Evolutionary conservation across 768 basidiomycete species (phyloP), one percentile per base, ranked within the genome.

Genomic region (Hygrophorus pudorinus): DNA sequence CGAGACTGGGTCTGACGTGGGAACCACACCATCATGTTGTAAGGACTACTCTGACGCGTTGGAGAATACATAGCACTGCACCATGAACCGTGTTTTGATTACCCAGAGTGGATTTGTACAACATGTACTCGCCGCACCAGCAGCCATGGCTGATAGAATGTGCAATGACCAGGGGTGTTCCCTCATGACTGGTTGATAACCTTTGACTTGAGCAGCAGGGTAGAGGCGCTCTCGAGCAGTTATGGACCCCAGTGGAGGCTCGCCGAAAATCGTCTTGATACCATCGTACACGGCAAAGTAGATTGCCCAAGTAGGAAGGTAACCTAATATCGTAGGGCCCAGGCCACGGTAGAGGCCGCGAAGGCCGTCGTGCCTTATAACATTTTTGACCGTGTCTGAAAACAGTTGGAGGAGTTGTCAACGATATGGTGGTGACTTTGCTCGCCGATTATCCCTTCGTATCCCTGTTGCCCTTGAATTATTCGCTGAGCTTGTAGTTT

Each of bases 81-180:
- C 94, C 96, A 98, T 98, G 67, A 98, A 97, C 21, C 96, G 80
- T 17, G 94, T 98, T 70, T 97, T 98, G 62, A 99, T 92, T 33
- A 99, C 91, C 96, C 96, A 99, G 5, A 99, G 63, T 0, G 96
- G 96, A 64, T 90, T 97, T 18, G 96, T 98, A 56, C 83, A 83
- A 42, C 90, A 78, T 5, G 96, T 96, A 56, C 94, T 93, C 14
- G 84, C 70, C 4, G 89, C 93, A 10, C 96, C 96, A 1, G 94
- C 96, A 35, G 78, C 72, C 94, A 99, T 97, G 4, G 96, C 93
- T 5, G 96, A 94, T 5, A 90, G 60, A 48, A 99, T 86, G 54
- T 99, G 94, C 4, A 89, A 65, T 4, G 80, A 71, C 88, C 86
- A 89, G 2, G 85, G 79, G 56, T 88, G 86, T 52, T 89, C 85